A percentile compares a stretch with the other conserved stretches of the same genome.
Evolutionary conservation across 805 yeast species (phyloP).

Genomic region (Groenewaldozyma salmanticensis): DNA sequence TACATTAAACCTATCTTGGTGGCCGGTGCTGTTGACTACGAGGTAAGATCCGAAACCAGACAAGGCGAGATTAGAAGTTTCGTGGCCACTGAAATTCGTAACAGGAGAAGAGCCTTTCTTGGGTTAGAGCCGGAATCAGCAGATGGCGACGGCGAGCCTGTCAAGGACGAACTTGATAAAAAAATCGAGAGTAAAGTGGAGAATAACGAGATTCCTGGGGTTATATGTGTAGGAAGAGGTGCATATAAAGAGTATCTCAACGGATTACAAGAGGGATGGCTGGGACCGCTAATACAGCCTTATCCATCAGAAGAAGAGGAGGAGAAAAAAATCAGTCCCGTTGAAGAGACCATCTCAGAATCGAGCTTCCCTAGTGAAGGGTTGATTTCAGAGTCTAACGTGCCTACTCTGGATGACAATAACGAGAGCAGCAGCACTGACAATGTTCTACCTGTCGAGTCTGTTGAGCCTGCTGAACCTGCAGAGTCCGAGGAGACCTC

Average conservation of each 20-base stretch:
- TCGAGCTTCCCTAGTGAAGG: slow-evolving; percentile 1
- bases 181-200: slow-evolving; percentile 27
- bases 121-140: slow-evolving; percentile 20
- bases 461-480: slow-evolving; percentile 8
- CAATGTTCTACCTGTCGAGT: slow-evolving; percentile 10
- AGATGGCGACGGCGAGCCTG: not conserved
- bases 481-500: slow-evolving; percentile 10
- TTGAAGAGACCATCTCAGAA: not conserved
- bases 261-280: slow-evolving; percentile 89
- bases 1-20: slow-evolving; percentile 80
- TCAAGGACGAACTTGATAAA: not conserved
- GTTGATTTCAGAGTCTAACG: slow-evolving; percentile 9
- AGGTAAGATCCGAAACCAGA: slow-evolving; percentile 61
- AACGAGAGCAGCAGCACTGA: not conserved
- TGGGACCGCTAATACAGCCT: slow-evolving; percentile 74
- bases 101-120: slow-evolving; percentile 41
- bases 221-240: slow-evolving; percentile 89
- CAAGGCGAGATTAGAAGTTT: slow-evolving; percentile 81
- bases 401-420: slow-evolving; percentile 6
- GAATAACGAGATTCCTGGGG: slow-evolving; percentile 59
- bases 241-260: slow-evolving; percentile 85
- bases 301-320: slow-evolving; percentile 19
- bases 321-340: slow-evolving; percentile 11
- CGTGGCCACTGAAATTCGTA: slow-evolving; percentile 77
- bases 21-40: slow-evolving; percentile 77